phyloP scores from a whole-genome alignment of 768 basidiomycete genomes.

The Lactarius pseudohatsudake region DNA sequence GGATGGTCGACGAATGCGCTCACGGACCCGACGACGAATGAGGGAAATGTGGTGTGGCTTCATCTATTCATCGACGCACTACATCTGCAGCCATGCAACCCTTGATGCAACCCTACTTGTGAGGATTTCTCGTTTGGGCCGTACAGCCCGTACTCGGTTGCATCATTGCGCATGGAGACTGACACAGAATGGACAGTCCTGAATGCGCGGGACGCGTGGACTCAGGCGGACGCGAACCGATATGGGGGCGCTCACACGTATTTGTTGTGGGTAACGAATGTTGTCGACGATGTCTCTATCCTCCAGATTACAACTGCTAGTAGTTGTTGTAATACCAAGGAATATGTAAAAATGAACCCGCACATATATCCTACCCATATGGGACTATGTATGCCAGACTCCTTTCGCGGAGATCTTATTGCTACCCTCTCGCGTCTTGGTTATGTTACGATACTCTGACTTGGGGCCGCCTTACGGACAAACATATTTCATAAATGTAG shows the following conservation, averaged over 20 bases:
- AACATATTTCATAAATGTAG: no score
- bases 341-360: no score
- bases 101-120: constrained; percentile 52
- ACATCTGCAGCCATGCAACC: constrained; percentile 47
- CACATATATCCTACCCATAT: no score
- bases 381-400: no score
- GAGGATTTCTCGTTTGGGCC: constrained; percentile 27
- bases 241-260: constrained; percentile 48
- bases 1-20: constrained; percentile 30
- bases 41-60: constrained; percentile 54
- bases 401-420: no score
- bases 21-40: constrained; percentile 38
- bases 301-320: constrained; percentile 31
- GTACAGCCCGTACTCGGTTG: neutral
- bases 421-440: no score
- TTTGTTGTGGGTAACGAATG: constrained; percentile 39
- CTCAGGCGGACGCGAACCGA: constrained; percentile 51
- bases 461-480: no score
- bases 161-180: neutral
- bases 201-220: constrained; percentile 49
- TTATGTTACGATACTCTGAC: no score
- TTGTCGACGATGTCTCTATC: constrained; percentile 31
- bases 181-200: constrained; percentile 36
- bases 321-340: neutral
- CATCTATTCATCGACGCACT: constrained; percentile 53